Evolutionary conservation across 2,329 filamentous ascomycete species (phyloP).

Genomic region (Trichoderma koningii): DNA sequence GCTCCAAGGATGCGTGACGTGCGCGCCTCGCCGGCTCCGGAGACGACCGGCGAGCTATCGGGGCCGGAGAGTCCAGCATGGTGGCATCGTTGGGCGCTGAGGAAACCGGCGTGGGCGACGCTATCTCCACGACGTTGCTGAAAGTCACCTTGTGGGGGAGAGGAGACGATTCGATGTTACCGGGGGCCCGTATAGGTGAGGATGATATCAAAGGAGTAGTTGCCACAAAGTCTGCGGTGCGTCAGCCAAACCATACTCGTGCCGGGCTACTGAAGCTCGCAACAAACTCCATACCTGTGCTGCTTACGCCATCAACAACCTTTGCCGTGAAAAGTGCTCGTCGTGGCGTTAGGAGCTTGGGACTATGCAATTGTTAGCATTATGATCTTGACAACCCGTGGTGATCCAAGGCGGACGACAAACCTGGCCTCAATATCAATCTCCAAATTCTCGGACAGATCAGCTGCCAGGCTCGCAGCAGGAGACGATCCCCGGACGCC

Average conservation of each 20-base stretch:
- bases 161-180: constrained; percentile 92
- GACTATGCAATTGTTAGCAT: constrained; percentile 35
- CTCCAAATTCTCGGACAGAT: constrained; percentile 95
- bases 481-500: constrained; percentile 83
- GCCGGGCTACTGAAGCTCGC: neutral
- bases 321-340: constrained; percentile 46
- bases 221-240: constrained; percentile 65
- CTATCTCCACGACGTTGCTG: constrained; percentile 63
- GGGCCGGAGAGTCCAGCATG: constrained; percentile 59
- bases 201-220: constrained; percentile 83
- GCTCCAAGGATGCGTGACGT: constrained; percentile 52
- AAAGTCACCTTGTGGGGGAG: constrained; percentile 83
- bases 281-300: constrained; percentile 37
- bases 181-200: constrained; percentile 70
- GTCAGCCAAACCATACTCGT: constrained; percentile 30
- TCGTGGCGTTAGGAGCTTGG: constrained; percentile 46
- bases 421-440: constrained; percentile 85
- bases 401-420: constrained; percentile 35
- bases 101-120: constrained; percentile 69
- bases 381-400: constrained; percentile 7
- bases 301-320: constrained; percentile 42
- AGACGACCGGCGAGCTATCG: constrained; percentile 49
- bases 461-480: constrained; percentile 84
- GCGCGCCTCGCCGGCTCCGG: constrained; percentile 51
- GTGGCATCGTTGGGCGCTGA: constrained; percentile 52